These are phyloP conservation scores for Alectoria sarmentosa DNA, from an alignment of 495 filamentous ascomycete genomes.

Conservation along the genomic window DNA sequence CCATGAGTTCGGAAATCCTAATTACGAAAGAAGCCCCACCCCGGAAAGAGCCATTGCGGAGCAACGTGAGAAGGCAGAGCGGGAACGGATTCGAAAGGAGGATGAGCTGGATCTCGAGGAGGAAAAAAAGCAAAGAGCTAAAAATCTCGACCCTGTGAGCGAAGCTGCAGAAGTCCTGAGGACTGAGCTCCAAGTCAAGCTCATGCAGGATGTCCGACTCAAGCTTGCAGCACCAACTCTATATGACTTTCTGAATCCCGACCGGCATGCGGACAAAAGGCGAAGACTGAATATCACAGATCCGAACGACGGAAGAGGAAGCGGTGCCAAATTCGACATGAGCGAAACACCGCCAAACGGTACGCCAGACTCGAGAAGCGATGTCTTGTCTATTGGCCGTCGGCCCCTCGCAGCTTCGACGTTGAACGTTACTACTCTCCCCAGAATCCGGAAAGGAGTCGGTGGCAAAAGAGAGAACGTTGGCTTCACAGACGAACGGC, in stretches of 20 bases:
- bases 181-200: constrained; percentile 73
- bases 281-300: constrained; percentile 70
- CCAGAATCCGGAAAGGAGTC: constrained; percentile 62
- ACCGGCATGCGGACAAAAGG: constrained; percentile 65
- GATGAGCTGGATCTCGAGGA: constrained; percentile 73
- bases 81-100: constrained; percentile 54
- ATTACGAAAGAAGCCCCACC: constrained; percentile 57
- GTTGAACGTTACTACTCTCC: constrained; percentile 57
- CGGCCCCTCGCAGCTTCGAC: constrained; percentile 33
- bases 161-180: constrained; percentile 71
- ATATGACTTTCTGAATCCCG: constrained; percentile 77
- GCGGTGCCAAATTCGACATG: constrained; percentile 40
- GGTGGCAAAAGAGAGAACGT: constrained; percentile 54
- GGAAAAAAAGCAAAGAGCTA: constrained; percentile 75
- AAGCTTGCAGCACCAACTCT: constrained; percentile 76
- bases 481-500: constrained; percentile 69
- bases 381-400: constrained; percentile 27
- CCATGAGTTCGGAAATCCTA: constrained; percentile 60
- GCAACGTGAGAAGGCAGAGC: constrained; percentile 47
- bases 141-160: constrained; percentile 76
- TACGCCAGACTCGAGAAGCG: constrained; percentile 59
- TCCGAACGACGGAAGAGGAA: constrained; percentile 48
- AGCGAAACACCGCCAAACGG: constrained; percentile 50
- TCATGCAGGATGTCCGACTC: constrained; percentile 78
- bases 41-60: constrained; percentile 47